Evolutionary conservation across 768 basidiomycete species (phyloP), one percentile per base, ranked within the genome.

Genomic region (Gymnopilus dilepis): DNA sequence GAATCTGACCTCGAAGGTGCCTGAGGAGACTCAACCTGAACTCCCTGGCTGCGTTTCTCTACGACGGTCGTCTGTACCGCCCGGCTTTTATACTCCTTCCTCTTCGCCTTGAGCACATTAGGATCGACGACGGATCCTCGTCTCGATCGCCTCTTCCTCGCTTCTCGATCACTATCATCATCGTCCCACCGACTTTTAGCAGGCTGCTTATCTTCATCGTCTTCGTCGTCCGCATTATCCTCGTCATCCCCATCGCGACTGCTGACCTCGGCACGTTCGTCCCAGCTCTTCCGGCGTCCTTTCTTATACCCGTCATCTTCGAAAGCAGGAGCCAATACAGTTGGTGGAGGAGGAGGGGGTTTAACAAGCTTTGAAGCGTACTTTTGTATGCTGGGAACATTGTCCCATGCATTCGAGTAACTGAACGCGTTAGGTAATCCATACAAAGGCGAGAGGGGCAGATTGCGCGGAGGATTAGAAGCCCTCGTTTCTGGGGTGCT

Each of bases 361-460:
- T 84, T 79, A 34, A 82, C 83, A 31, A 88, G 76, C 63, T 80
- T 80, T 13, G 84, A 80, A 1, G 89, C 89, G 73, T 95, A 94
- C 61, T 81, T 84, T 65, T 90, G 86, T 59, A 95, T 94, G 62
- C 86, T 87, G 6, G 93, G 91, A 22, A 91, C 86, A 38, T 71
- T 78, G 69, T 98, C 96, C 93, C 94, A 95, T 2, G 90, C 91
- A 74, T 97, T 94, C 6, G 82, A 76, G 73, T 91, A 94, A 15
- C 80, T 79, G 60, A 92, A 77, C 13, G 83, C 77, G 15, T 78
- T 76, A 7, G 90, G 88, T 30, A 88, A 78, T 3, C 86, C 86
- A 48, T 74, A 69, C 28, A 82, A 71, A 17, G 82, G 82, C 13
- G 83, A 82, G 15, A 81, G 68, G 6, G 68, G 70, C 19, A 65